Conservation (phyloP, 352 stramenopile genomes). For the Globisporangium rhizosaccharum region DNA sequence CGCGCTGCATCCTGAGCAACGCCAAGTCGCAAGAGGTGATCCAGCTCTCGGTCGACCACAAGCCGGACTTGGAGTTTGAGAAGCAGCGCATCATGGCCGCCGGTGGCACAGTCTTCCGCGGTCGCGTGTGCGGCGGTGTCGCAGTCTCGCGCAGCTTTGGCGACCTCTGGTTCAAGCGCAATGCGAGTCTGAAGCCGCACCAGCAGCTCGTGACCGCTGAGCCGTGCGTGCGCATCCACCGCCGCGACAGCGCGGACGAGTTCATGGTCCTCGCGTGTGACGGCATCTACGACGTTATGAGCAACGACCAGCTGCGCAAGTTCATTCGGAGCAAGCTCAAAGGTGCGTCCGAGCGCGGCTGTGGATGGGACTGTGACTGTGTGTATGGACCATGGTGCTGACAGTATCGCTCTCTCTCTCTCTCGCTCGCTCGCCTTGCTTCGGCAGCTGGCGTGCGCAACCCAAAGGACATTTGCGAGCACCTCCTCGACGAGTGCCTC, state of each 20-base stretch:
- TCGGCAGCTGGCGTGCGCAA: slow-evolving; percentile 23
- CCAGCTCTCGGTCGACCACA: slow-evolving; percentile 84
- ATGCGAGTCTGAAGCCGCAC: slow-evolving; percentile 66
- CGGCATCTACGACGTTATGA: slow-evolving; percentile 94
- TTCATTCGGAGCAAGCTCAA: slow-evolving; percentile 84
- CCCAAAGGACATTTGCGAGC: slow-evolving; percentile 66
- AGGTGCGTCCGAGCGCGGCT: slow-evolving; percentile 9
- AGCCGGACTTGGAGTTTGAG: slow-evolving; percentile 81
- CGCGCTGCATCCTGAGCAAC: slow-evolving; percentile 81
- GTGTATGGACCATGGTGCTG: not conserved
- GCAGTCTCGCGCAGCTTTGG: slow-evolving; percentile 84
- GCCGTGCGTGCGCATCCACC: slow-evolving; percentile 73
- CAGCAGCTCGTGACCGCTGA: slow-evolving; percentile 85
- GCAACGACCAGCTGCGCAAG: slow-evolving; percentile 90
- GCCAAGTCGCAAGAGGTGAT: slow-evolving; percentile 58
- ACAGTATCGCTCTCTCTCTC: not conserved
- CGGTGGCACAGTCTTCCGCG: slow-evolving; percentile 79
- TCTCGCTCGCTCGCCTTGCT: not conserved
- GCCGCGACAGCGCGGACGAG: slow-evolving; percentile 77
- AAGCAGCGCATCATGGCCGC: slow-evolving; percentile 82
- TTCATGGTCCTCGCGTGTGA: slow-evolving; percentile 92
- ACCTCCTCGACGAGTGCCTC: slow-evolving; percentile 78
- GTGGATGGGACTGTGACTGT: not conserved
- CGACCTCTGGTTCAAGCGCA: slow-evolving; percentile 88
- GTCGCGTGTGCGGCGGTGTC: slow-evolving; percentile 78